Base-by-base conservation (phyloP, 1,139 yeast species). In the Spathaspora sp. region DNA sequence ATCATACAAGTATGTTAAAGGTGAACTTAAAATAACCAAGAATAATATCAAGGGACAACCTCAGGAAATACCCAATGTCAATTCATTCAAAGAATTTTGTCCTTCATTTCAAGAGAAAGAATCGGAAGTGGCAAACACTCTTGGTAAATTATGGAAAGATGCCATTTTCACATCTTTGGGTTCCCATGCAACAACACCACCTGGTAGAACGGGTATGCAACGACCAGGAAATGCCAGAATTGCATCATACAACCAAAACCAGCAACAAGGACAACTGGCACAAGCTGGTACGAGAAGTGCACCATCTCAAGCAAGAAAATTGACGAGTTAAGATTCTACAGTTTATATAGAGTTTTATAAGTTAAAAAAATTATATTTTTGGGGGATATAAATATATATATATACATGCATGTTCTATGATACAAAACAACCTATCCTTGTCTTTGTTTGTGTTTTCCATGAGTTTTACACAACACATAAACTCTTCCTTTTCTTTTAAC, bases 381-480 rank as follows among this genome's bases (percentile, higher is more conserved):
- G 18, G 36, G 36, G 13, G 6, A 4, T 36, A 11, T 38, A 38
- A 13, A 38, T 38, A 23, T 23, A 17, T 39, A 27, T 46, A 47
- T 47, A 33, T 50, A 50, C 51, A 50, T 39, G 50, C 18, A 15
- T 6, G 4, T 15, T 16, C 11, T 25, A 25, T 26, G 10, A 40
- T 17, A 18, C 3, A 26, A 36, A 42, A 26, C n/a, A 4, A 11
- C 38, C 66, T 67, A 91, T 55, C 97, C 97, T 70, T 91, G 98
- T 70, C 97, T 89, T 68, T 93, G 99, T 71, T 93, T 93, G 69
- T 93, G 99, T 68, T 89, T 89, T 52, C 91, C 90, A 65, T 90
- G 89, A 41, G 93, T 75, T 65, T 91, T 91, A 74, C 98, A 93
- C 64, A 88, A 86, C 37, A 91, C 96, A 56, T 88, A 90, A 20